phyloP scores from a whole-genome alignment of 2,329 filamentous ascomycete genomes.

The Penicillium rolfsii region DNA sequence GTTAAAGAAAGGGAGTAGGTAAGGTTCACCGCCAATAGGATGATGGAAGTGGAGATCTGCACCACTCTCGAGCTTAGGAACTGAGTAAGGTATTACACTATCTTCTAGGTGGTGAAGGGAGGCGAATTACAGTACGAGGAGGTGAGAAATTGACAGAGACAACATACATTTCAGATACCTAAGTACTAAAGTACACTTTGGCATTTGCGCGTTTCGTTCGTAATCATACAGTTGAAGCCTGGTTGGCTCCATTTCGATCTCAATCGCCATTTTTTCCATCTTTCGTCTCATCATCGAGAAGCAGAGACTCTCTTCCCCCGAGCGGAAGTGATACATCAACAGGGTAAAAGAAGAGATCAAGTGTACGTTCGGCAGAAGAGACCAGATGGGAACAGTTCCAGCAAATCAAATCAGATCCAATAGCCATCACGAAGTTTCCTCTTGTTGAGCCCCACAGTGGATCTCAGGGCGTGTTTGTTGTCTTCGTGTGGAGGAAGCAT shows the following conservation, averaged over 20 bases:
- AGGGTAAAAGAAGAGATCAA: constrained; percentile 8
- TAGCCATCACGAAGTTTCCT: constrained; percentile 14
- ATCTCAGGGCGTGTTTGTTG: neutral
- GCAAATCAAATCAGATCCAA: constrained; percentile 16
- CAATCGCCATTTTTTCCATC: constrained; percentile 18
- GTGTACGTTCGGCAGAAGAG: constrained; percentile 12
- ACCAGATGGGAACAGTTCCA: constrained; percentile 17
- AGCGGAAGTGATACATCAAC: neutral
- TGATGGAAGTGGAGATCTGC: neutral
- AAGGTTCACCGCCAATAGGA: constrained; percentile 26
- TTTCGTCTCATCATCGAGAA: constrained; percentile 18
- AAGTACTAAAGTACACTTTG: constrained; percentile 30
- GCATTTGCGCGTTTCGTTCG: constrained; percentile 43
- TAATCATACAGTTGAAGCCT: constrained; percentile 43
- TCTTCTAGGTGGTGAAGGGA: too few species aligned
- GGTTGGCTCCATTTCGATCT: constrained; percentile 21
- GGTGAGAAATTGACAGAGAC: neutral
- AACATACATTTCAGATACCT: constrained; percentile 1
- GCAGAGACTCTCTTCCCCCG: constrained; percentile 12
- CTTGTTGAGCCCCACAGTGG: constrained; percentile 10
- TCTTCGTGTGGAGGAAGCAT: neutral
- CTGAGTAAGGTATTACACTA: neutral
- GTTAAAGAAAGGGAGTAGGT: constrained; percentile 6
- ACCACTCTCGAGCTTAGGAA: neutral
- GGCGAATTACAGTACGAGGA: neutral